A percentile compares a stretch with the other conserved stretches of the same genome.
Evolutionary conservation across 1,284 basidiomycete species (phyloP).

Genomic region (Trametes polyzona): DNA sequence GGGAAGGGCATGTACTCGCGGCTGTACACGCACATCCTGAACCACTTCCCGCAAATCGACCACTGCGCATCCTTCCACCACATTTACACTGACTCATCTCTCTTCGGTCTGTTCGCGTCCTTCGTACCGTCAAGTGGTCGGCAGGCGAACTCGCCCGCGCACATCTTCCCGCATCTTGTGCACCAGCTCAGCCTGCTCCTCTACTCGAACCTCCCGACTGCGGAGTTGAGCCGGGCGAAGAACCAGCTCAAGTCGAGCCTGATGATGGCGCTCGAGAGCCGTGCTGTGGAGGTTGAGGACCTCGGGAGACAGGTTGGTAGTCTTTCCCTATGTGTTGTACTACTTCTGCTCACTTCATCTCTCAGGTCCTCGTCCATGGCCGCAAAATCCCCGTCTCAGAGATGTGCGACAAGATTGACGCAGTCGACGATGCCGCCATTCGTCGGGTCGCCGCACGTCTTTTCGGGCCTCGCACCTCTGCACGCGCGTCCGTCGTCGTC

Average conservation of each 20-base stretch:
- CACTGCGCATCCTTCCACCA: slow-evolving; percentile 99
- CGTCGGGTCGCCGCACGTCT: slow-evolving; percentile 76
- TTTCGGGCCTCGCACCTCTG: slow-evolving; percentile 64
- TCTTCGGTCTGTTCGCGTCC: slow-evolving; percentile 94
- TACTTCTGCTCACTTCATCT: slow-evolving; percentile 14
- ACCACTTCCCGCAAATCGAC: slow-evolving; percentile 93
- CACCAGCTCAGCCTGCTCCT: slow-evolving; percentile 81
- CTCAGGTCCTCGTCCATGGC: slow-evolving; percentile 88
- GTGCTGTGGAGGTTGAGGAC: slow-evolving; percentile 90
- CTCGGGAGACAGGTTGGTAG: slow-evolving; percentile 74
- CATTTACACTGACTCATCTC: slow-evolving; percentile 93
- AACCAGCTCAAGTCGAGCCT: slow-evolving; percentile 95
- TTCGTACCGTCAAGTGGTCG: slow-evolving; percentile 76
- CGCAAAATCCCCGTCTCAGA: slow-evolving; percentile 87
- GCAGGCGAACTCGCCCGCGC: slow-evolving; percentile 63
- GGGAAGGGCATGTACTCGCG: slow-evolving; percentile 99
- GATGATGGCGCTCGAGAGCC: slow-evolving; percentile 95
- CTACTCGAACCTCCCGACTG: slow-evolving; percentile 65
- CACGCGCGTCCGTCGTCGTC: slow-evolving; percentile 69
- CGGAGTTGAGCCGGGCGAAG: slow-evolving; percentile 87
- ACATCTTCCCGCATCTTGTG: slow-evolving; percentile 85
- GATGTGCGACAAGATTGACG: slow-evolving; percentile 91
- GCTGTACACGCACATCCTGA: slow-evolving; percentile 96
- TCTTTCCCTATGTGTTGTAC: neutral
- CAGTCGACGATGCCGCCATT: slow-evolving; percentile 74